Evolutionary conservation across 169 alveolate genomes (phyloP), one percentile per base, ranked within the genome.

Genomic region (Cryptosporidium ryanae): DNA sequence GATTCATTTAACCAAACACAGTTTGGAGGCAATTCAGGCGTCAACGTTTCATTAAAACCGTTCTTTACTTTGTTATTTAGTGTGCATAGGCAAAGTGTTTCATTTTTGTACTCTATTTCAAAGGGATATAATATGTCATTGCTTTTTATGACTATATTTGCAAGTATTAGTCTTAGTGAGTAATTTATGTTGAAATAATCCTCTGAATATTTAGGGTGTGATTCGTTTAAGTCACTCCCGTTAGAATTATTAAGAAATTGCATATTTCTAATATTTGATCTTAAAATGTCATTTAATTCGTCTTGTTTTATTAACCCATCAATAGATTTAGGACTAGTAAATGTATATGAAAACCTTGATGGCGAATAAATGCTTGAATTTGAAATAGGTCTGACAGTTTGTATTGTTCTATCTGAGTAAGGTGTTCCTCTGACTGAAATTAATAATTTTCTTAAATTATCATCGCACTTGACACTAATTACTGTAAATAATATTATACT

Each of bases 51-150:
- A 25, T 38, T 25, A 21, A 38, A 27, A 34, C 48, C 21, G 6
- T 32, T 52, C 43, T 64, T 18, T 3, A 32, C 3, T 6, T 10
- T 38, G 46, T 38, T 38, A 10, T 38, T 64, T 21, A 48, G 38
- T 52, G 43, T 55, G n/a, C 84, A 70, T 29, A 49, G 66, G 23
- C 84, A 70, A 2, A 52, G 29, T 15, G 59, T 70, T 54, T 18
- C 29, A 7, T 70, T 17, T 27, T 54, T 50, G 18, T 23, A 55
- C 25, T 70, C 84, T 2, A 70, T 70, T 50, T 70, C 68, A 32
- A 70, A 55, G 3, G 84, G 84, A 34, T 54, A 70, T 70, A 70
- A 54, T 23, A 70, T 70, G 17, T 66, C 55, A 64, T 70, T 70
- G 68, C 66, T 52, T 17, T 55, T 64, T 10, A 70, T 70, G 10